Percentiles rank a stretch among this genome's conserved stretches.
phyloP scores from a whole-genome alignment of 2,329 filamentous ascomycete species.

The Tricladium varicosporioides region DNA sequence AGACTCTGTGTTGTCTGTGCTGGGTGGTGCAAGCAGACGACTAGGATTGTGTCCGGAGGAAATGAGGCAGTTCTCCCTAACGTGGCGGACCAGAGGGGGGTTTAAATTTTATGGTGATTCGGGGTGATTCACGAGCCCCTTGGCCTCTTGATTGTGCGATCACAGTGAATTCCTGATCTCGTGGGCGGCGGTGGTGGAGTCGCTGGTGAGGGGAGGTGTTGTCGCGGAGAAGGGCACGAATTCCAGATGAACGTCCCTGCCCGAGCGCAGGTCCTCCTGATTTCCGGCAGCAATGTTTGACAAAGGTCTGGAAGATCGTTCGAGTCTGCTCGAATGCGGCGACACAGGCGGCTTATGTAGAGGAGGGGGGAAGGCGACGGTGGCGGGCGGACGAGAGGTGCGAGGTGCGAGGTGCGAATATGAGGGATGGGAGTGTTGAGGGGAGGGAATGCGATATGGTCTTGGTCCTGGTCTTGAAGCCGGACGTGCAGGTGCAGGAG shows the following conservation, averaged over 20 bases:
- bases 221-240: neutral
- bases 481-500: conserved; percentile 4
- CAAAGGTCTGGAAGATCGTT: neutral
- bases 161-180: too few species aligned
- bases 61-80: neutral
- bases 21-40: neutral
- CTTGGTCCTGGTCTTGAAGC: conserved; percentile 1
- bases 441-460: neutral
- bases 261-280: neutral
- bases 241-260: neutral
- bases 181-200: neutral
- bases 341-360: neutral
- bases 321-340: neutral
- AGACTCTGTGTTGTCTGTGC: conserved; percentile 12
- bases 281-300: neutral
- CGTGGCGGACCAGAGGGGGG: too few species aligned
- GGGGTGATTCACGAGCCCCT: neutral
- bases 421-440: neutral
- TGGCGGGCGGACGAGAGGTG: neutral
- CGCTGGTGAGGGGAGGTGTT: neutral
- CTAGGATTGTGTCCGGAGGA: neutral
- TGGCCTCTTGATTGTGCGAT: too few species aligned
- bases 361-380: neutral
- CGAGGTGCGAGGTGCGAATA: neutral
- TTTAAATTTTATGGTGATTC: neutral